Base-by-base conservation (phyloP, 208 protist species). In the Naegleria fowleri region DNA sequence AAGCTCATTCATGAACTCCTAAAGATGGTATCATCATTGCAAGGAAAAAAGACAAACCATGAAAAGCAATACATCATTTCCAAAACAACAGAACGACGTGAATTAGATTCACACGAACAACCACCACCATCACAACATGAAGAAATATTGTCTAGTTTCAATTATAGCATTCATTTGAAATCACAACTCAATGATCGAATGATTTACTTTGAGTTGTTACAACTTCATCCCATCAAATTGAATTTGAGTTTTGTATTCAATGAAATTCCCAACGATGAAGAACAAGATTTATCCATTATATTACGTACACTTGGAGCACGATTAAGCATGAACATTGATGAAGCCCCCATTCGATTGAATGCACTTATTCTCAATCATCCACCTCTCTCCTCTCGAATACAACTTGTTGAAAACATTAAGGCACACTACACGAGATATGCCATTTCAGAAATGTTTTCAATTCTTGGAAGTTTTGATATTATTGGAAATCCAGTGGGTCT, bases 401-500 rank as follows among this genome's bases (percentile, higher is more conserved):
- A 36, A 41, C n/a, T 89, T 5, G 13, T 67, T 7, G 48, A 89
- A 41, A 33, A 40, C 29, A 67, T 89, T 16, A 89, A 67, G 25
- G 22, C 22, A 9, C 86, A 89, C 25, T 89, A 89, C n/a, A 59
- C n/a, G 29, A 33, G 86, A 41, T 67, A 25, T 67, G 41, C 16
- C 15, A 67, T 41, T 29, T 19, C 6, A 13, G 86, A 89, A 67
- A 25, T 52, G 5, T 89, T 51, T 40, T 29, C 22, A 67, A 52
- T 90, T 22, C 4, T 90, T 0, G 87, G 87, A 36, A 67, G 41
- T n/a, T n/a, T 90, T n/a, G 87, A 75, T n/a, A 51, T 90, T 0
- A 36, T 90, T 13, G 87, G 87, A 16, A 90, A 90, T 90, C 87
- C 87, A 36, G 36, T 90, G 6, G 87, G 87, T 25, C 59, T 90